phyloP scores from a whole-genome alignment of 176 grass and related monocot species.

The Avena sativa region DNA sequence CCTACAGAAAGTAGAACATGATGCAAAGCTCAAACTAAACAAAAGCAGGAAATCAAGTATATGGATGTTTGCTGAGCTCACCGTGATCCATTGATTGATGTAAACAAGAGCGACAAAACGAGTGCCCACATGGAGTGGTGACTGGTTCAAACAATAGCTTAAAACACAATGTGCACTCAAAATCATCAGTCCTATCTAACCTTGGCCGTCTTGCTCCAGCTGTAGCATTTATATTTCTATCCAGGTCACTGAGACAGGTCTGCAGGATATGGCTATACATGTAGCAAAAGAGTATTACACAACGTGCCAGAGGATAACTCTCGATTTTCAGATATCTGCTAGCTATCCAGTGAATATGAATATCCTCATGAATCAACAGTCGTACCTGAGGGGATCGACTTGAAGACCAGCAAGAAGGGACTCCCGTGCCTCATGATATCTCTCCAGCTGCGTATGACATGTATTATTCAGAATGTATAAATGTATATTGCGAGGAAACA shows the following conservation, averaged over 20 bases:
- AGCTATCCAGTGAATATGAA: slow-evolving; percentile 36
- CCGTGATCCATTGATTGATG: slow-evolving; percentile 99
- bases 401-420: slow-evolving; percentile 88
- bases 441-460: slow-evolving; percentile 69
- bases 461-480: slow-evolving; percentile 33
- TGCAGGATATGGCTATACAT: slow-evolving; percentile 72
- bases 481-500: slow-evolving; percentile 7
- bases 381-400: slow-evolving; percentile 89
- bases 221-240: slow-evolving; percentile 64
- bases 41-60: slow-evolving; percentile 43
- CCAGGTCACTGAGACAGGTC: slow-evolving; percentile 72
- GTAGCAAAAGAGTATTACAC: slow-evolving; percentile 41
- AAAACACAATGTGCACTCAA: slow-evolving; percentile 93
- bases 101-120: slow-evolving; percentile 93
- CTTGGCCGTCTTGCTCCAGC: slow-evolving; percentile 58
- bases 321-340: slow-evolving; percentile 18
- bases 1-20: slow-evolving; percentile 62
- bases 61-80: slow-evolving; percentile 50
- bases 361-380: slow-evolving; percentile 43
- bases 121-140: slow-evolving; percentile 98
- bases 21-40: slow-evolving; percentile 43
- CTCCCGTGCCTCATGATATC: slow-evolving; percentile 76
- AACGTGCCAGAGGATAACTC: slow-evolving; percentile 28
- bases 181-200: slow-evolving; percentile 82
- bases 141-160: slow-evolving; percentile 98